These are phyloP conservation scores for Ophiostoma himal-ulmi DNA, from an alignment of 2,329 filamentous ascomycete species.

Conservation along the genomic window DNA sequence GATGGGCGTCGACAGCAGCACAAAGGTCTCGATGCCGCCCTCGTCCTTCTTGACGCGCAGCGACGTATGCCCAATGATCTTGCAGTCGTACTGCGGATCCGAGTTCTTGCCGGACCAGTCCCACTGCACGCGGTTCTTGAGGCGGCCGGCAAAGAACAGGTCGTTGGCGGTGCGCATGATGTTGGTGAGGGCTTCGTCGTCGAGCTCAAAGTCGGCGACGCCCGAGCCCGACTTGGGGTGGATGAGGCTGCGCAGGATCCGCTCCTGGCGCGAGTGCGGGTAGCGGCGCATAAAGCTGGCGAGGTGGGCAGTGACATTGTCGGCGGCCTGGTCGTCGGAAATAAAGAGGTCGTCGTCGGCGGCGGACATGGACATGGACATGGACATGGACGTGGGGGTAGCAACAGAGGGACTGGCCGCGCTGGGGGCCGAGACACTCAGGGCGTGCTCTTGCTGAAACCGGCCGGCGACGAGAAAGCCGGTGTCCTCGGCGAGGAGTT, in stretches of 20 bases:
- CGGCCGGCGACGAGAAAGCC: too few species aligned
- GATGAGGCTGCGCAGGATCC: constrained; percentile 54
- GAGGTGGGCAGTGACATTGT: constrained; percentile 45
- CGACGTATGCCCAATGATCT: constrained; percentile 59
- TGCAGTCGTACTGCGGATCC: constrained; percentile 45
- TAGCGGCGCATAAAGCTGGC: constrained; percentile 40
- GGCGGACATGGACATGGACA: background rate
- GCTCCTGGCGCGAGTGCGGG: constrained; percentile 48
- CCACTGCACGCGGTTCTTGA: constrained; percentile 55
- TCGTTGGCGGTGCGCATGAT: constrained; percentile 58
- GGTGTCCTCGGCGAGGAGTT: too few species aligned
- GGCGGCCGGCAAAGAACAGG: constrained; percentile 54
- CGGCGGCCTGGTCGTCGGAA: constrained; percentile 45
- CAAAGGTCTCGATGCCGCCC: constrained; percentile 56
- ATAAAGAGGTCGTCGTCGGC: constrained; percentile 32
- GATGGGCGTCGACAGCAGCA: constrained; percentile 55
- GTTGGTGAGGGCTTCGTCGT: constrained; percentile 51
- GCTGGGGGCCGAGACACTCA: too few species aligned
- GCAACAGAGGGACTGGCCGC: background rate
- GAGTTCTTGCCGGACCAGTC: constrained; percentile 52
- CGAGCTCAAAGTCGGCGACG: constrained; percentile 46
- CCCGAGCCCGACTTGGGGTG: constrained; percentile 44
- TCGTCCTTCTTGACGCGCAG: constrained; percentile 44
- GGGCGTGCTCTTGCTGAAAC: too few species aligned
- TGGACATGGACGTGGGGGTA: background rate